Evolutionary conservation across 2,329 filamentous ascomycete genomes (phyloP).

Genomic region (Scedosporium boydii): DNA sequence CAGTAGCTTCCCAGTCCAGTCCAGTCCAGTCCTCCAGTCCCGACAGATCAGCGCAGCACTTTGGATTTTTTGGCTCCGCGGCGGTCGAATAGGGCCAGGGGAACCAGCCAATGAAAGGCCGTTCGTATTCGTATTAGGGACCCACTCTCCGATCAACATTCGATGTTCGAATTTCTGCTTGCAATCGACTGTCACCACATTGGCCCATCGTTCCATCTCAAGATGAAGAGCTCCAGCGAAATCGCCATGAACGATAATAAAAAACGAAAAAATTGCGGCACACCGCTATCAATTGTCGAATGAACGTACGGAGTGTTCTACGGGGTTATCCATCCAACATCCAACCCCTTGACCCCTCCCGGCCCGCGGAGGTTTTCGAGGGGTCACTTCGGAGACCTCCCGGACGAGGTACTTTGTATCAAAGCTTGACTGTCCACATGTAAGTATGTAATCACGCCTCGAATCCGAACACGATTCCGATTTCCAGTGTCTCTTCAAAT

Average conservation of each 20-base stretch:
- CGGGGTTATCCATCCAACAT: no score
- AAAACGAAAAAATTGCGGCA: no score
- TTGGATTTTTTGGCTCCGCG: not conserved
- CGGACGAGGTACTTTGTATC: no score
- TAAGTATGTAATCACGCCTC: not conserved
- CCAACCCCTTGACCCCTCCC: no score
- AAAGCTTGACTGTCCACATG: not conserved
- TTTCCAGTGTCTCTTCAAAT: not conserved
- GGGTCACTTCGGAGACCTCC: not conserved
- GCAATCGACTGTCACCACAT: not conserved
- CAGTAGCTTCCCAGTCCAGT: no score
- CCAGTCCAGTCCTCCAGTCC: no score
- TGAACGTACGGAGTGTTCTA: no score
- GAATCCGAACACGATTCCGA: not conserved
- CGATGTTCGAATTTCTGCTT: slow-evolving; percentile 1
- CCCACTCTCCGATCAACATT: not conserved
- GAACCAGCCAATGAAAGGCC: not conserved
- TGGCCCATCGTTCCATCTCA: not conserved
- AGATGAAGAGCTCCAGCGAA: not conserved
- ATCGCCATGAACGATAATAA: not conserved
- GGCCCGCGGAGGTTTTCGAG: not conserved
- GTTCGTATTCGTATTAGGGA: slow-evolving; percentile 11
- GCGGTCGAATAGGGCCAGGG: not conserved
- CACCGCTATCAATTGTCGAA: no score
- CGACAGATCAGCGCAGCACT: no score